Evolutionary conservation across 495 filamentous ascomycete genomes (phyloP).

Genomic region (Elasticomyces elasticus): DNA sequence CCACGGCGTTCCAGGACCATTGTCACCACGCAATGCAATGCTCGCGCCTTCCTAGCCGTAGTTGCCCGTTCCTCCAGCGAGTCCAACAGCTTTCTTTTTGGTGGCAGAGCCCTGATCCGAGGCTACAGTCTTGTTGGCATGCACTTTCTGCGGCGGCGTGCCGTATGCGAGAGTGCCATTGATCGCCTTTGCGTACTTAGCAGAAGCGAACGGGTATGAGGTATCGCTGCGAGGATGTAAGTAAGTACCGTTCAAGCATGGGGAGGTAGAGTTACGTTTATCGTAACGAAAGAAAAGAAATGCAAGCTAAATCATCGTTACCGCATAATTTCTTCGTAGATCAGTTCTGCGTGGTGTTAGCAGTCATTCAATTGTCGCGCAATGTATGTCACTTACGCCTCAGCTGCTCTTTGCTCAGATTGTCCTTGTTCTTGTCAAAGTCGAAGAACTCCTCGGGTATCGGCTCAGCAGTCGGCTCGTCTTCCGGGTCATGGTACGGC

Average conservation of each 20-base stretch:
- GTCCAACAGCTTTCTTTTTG: neutral
- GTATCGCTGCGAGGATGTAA: neutral
- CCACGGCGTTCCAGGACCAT: neutral
- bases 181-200: neutral
- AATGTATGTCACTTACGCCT: slow-evolving; percentile 50
- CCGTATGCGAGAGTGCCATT: neutral
- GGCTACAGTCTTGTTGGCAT: neutral
- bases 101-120: neutral
- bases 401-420: slow-evolving; percentile 93
- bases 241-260: neutral
- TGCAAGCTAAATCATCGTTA: slow-evolving; percentile 35
- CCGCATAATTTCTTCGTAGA: slow-evolving; percentile 98
- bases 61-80: neutral
- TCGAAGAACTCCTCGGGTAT: slow-evolving; percentile 99
- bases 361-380: slow-evolving; percentile 9
- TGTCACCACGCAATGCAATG: neutral
- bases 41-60: neutral
- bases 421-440: slow-evolving; percentile 99
- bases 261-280: neutral
- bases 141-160: neutral
- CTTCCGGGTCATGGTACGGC: slow-evolving; percentile 97
- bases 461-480: slow-evolving; percentile 91
- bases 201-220: neutral
- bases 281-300: neutral
- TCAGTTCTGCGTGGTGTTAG: slow-evolving; percentile 49